A percentile compares a stretch with the other conserved stretches of the same genome.
Conservation (phyloP, 306 rosid species). For the Psophocarpus tetragonolobus region DNA sequence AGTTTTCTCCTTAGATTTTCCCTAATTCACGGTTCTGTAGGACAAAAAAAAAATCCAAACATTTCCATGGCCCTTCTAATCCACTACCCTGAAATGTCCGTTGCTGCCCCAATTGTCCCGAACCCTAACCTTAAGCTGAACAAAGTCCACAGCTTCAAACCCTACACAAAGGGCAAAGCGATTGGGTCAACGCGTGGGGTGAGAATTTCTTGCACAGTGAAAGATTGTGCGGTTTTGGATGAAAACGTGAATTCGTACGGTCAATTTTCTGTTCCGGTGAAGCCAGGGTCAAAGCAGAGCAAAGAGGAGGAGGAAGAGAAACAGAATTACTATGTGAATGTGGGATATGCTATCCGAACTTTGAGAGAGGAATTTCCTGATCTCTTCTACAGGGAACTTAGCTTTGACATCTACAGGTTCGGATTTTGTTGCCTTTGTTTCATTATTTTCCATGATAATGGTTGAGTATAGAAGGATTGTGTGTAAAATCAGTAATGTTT, state of each 20-base stretch:
- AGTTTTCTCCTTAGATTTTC: slow-evolving; percentile 18
- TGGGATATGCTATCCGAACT: slow-evolving; percentile 83
- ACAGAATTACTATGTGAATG: slow-evolving; percentile 71
- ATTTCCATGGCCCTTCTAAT: slow-evolving; percentile 60
- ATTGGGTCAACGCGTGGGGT: slow-evolving; percentile 41
- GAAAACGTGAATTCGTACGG: slow-evolving; percentile 46
- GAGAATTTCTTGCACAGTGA: slow-evolving; percentile 34
- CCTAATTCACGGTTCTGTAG: background rate
- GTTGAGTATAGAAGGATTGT: background rate
- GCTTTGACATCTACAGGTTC: slow-evolving; percentile 74
- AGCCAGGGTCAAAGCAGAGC: slow-evolving; percentile 61
- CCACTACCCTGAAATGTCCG: slow-evolving; percentile 49
- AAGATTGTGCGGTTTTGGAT: slow-evolving; percentile 39
- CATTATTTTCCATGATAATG: background rate
- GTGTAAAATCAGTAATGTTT: background rate
- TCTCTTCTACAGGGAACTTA: slow-evolving; percentile 69
- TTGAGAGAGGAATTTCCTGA: slow-evolving; percentile 79
- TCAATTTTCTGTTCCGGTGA: slow-evolving; percentile 66
- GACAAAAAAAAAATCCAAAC: background rate
- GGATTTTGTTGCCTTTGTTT: background rate
- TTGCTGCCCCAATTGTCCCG: slow-evolving; percentile 25
- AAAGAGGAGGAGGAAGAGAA: slow-evolving; percentile 76
- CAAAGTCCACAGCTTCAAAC: slow-evolving; percentile 41
- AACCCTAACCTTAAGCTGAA: slow-evolving; percentile 42
- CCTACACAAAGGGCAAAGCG: slow-evolving; percentile 32